Base-by-base conservation (phyloP, 2,329 filamentous ascomycete genomes). In the Xylariaceae sp. region DNA sequence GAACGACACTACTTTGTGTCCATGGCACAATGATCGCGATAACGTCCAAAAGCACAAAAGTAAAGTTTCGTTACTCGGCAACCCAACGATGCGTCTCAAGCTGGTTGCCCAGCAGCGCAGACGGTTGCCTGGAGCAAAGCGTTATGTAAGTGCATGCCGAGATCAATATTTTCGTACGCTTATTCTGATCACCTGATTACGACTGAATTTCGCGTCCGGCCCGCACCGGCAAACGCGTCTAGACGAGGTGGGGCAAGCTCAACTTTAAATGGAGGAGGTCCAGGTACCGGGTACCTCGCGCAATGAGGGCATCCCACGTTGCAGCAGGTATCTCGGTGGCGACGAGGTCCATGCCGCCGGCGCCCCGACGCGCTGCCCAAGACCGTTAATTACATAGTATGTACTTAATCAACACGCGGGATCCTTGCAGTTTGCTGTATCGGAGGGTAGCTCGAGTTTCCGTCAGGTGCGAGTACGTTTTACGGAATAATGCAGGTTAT, bases 111-210 rank as follows among this genome's bases (percentile, higher is more conserved):
- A 5, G 23, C 23, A 30, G 23, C 23, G 23, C 23, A 30, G 23
- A 30, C 23, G 23, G 23, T 30, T 30, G 23, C 23, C 23, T 30
- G 23, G 23, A 30, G 4, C 23, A 30, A 30, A 30, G 23, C 23
- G 23, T 30, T 30, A 30, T 30, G 23, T 41, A 41, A 41, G 37
- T 41, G 37, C 9, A 10, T 41, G 37, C 37, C 5, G 9, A 8
- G 7, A 41, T 9, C 37, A 41, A 13, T 13, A 9, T 41, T 41
- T 51, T 5, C 8, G 51, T 7, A 4, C 34, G 8, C 18, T 53
- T 37, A 49, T 37, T 37, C n/a, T 13, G 44, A 57, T 64, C 62
- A 64, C 60, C 57, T 64, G 62, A 64, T 55, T 47, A 51, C 57
- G 60, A 58, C 60, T 60, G 11, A 2, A 30, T 49, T 61, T 62